phyloP scores from a whole-genome alignment of 1,284 basidiomycete species.

The Leccinum subrobustum region DNA sequence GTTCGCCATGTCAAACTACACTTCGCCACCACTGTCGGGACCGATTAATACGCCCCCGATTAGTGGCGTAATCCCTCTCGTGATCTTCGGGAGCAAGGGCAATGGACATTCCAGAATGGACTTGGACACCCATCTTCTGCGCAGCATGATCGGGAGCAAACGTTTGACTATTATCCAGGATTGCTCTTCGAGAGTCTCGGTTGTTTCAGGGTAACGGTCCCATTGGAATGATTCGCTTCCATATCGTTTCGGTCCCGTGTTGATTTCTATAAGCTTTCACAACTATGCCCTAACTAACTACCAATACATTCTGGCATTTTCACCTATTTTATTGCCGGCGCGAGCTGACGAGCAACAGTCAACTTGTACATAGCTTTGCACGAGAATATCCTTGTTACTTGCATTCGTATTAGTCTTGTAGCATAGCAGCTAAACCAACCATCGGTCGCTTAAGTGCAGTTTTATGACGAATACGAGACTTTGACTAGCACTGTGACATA shows the following conservation, averaged over 20 bases:
- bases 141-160: constrained; percentile 33
- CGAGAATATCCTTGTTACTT: constrained; percentile 4
- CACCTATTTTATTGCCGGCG: constrained; percentile 2
- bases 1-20: constrained; percentile 17
- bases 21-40: constrained; percentile 15
- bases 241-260: not conserved
- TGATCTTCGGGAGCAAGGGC: constrained; percentile 19
- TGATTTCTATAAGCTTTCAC: constrained; percentile 6
- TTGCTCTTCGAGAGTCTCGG: constrained; percentile 43
- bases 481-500: too few species aligned
- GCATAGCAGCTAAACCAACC: constrained; percentile 23
- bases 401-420: constrained; percentile 23
- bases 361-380: not conserved
- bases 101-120: constrained; percentile 20
- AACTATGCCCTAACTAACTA: constrained; percentile 13
- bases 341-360: constrained; percentile 6
- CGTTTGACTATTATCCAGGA: constrained; percentile 43
- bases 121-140: constrained; percentile 28
- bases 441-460: not conserved
- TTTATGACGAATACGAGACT: too few species aligned
- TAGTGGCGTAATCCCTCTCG: constrained; percentile 24
- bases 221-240: not conserved
- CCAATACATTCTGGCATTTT: constrained; percentile 8
- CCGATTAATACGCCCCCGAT: constrained; percentile 19
- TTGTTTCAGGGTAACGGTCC: constrained; percentile 48